Conservation (phyloP, 495 filamentous ascomycete genomes). For the Xanthoparmelia taractica region DNA sequence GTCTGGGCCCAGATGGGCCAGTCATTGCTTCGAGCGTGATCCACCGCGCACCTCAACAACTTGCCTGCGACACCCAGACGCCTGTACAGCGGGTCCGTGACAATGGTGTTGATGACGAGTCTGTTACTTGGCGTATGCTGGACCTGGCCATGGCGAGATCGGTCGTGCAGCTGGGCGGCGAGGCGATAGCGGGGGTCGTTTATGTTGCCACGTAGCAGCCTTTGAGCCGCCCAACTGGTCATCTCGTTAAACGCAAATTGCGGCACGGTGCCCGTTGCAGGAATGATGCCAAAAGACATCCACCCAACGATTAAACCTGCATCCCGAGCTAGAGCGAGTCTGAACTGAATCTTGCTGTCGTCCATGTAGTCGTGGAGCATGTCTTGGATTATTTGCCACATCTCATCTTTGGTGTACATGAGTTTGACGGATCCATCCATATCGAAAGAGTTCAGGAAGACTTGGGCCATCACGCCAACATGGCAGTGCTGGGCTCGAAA, state of each 20-base stretch:
- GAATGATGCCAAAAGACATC: not conserved
- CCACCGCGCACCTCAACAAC: not conserved
- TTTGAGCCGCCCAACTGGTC: not conserved
- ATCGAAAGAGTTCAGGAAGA: not conserved
- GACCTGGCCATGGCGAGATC: not conserved
- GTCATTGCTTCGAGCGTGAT: not conserved
- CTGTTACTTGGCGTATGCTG: not conserved
- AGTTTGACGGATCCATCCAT: not conserved
- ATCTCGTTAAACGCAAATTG: not conserved
- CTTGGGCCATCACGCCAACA: not conserved
- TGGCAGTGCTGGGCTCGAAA: not conserved
- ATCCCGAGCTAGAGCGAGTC: not conserved
- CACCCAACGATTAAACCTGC: not conserved
- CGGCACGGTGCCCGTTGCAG: not conserved
- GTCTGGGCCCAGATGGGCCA: not conserved
- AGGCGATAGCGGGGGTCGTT: not conserved
- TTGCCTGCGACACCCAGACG: not conserved
- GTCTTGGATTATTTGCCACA: not conserved
- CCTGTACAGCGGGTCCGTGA: not conserved
- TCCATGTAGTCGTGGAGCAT: slow-evolving; percentile 3
- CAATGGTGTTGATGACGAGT: not conserved
- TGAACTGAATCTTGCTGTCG: not conserved
- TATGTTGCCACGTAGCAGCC: not conserved
- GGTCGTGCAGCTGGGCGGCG: not conserved
- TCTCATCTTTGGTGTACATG: not conserved